Evolutionary conservation across 768 basidiomycete genomes (phyloP).

Genomic region (Sutorius australiensis): DNA sequence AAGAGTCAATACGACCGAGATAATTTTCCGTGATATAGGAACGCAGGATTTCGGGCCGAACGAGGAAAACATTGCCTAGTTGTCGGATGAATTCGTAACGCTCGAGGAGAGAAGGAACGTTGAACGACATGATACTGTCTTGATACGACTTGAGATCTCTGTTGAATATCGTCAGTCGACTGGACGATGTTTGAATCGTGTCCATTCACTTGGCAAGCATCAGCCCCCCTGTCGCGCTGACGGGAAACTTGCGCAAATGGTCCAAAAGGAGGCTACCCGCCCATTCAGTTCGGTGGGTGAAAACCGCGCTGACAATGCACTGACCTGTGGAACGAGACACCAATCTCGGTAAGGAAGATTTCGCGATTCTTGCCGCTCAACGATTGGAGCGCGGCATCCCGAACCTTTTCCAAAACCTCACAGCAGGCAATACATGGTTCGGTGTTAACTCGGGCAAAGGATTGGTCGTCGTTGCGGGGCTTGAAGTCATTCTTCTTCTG

Average conservation of each 20-base stretch:
- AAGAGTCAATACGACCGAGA: constrained; percentile 86
- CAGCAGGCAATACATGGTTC: constrained; percentile 89
- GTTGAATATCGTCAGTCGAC: constrained; percentile 3
- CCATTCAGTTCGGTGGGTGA: constrained; percentile 9
- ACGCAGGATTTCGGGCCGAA: constrained; percentile 90
- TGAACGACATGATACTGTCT: constrained; percentile 81
- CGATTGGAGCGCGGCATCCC: constrained; percentile 68
- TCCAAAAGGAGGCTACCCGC: constrained; percentile 75
- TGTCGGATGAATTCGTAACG: constrained; percentile 98
- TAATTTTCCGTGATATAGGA: constrained; percentile 95
- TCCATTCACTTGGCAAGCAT: constrained; percentile 91
- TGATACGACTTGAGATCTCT: constrained; percentile 98
- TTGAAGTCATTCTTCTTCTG: constrained; percentile 98
- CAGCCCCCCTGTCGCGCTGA: constrained; percentile 92
- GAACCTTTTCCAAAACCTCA: constrained; percentile 77
- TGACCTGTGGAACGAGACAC: constrained; percentile 89
- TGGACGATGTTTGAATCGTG: background rate
- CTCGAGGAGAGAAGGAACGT: constrained; percentile 79
- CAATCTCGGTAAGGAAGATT: constrained; percentile 88
- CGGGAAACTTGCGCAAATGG: constrained; percentile 93
- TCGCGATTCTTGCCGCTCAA: constrained; percentile 93
- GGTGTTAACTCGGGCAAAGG: constrained; percentile 91
- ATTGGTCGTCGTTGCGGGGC: constrained; percentile 92
- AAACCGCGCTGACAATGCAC: constrained; percentile 4
- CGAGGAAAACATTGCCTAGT: constrained; percentile 94